Conservation (phyloP, 1,284 basidiomycete species). For the Papiliotrema terrestris region DNA sequence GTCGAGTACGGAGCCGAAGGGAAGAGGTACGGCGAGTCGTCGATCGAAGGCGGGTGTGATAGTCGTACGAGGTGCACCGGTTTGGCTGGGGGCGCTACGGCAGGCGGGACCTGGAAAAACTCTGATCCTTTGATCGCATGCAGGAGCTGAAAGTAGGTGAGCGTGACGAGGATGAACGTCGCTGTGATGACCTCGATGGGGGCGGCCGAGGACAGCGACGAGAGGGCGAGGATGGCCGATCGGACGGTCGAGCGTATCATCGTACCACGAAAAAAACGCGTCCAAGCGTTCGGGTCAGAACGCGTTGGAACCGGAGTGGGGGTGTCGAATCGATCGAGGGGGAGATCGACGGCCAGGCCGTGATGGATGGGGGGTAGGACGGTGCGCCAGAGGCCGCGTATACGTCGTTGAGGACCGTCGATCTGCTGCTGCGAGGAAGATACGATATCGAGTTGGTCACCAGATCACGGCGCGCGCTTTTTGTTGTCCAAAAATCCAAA, state of each 20-base stretch:
- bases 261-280: neutral
- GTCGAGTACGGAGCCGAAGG: conserved; percentile 16
- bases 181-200: conserved; percentile 80
- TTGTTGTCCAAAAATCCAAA: neutral
- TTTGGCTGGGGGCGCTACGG: conserved; percentile 23
- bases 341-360: neutral
- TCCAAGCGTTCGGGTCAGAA: neutral
- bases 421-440: neutral
- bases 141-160: conserved; percentile 88
- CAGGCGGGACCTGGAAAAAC: conserved; percentile 43
- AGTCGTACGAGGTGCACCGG: conserved; percentile 40
- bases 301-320: too few relatives aligned
- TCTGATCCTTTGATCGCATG: conserved; percentile 67
- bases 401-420: neutral
- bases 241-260: conserved; percentile 34
- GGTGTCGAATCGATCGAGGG: neutral
- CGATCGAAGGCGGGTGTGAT: conserved; percentile 23
- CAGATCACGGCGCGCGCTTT: neutral
- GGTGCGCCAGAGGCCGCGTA: neutral
- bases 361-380: neutral
- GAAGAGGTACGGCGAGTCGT: conserved; percentile 18
- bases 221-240: conserved; percentile 40
- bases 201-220: conserved; percentile 47
- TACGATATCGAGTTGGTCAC: too few relatives aligned
- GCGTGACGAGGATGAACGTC: conserved; percentile 78